These are phyloP conservation scores for Thalassiosira mediterranea DNA, from an alignment of 352 stramenopile genomes.

Conservation along the genomic window DNA sequence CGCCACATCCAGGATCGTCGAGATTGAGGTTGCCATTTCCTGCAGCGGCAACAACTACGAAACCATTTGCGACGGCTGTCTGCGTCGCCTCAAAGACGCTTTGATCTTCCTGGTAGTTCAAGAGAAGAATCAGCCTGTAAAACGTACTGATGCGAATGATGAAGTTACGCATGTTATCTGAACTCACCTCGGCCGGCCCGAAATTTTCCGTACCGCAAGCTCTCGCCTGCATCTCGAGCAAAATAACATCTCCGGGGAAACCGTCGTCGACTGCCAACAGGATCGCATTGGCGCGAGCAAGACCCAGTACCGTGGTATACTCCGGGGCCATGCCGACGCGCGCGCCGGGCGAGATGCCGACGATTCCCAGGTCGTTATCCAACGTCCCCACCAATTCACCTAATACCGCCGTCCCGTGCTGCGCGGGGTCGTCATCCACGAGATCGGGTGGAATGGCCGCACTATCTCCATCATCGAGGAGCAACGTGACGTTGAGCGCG, in stretches of 20 bases:
- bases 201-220: no score
- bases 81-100: no score
- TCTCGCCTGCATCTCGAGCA: slow-evolving; percentile 39
- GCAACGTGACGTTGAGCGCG: background rate
- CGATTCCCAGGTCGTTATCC: slow-evolving; percentile 16
- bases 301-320: background rate
- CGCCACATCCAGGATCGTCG: no score
- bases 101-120: no score
- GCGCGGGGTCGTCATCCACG: background rate
- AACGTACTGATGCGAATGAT: no score
- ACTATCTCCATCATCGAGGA: background rate
- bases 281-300: slow-evolving; percentile 22
- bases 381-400: slow-evolving; percentile 20
- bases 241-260: slow-evolving; percentile 22
- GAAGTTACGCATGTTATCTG: no score
- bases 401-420: slow-evolving; percentile 20
- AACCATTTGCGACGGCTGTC: no score
- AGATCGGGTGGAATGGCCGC: no score
- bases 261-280: slow-evolving; percentile 5
- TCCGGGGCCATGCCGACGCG: slow-evolving; percentile 13
- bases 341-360: slow-evolving; percentile 13
- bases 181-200: no score
- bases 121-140: no score
- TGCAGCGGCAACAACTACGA: no score
- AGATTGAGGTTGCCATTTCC: no score